Evolutionary conservation across 352 stramenopile species (phyloP), one percentile per base, ranked within the genome.

Genomic region (Plasmopara halstedii): DNA sequence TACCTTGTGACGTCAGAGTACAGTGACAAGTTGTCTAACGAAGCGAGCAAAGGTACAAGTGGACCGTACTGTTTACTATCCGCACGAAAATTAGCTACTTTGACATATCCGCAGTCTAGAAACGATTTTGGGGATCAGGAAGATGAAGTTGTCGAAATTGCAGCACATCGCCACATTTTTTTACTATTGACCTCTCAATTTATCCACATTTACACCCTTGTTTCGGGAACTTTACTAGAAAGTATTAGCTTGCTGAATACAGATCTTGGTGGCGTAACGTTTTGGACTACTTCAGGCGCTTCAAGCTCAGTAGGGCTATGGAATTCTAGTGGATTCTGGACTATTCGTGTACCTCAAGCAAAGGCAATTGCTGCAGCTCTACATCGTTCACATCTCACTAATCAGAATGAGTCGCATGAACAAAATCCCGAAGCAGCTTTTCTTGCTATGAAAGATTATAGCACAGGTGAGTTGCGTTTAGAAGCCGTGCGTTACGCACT

Each of bases 251-350:
- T 88, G 26, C 77, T 70, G 6, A 31, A 20, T n/a, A 42, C n/a
- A 11, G 25, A 56, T 39, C 38, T 46, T 29, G 29, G 33, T 8
- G 33, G 10, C 49, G 42, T 22, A 20, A 58, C 46, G 25, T 68
- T 87, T 14, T 87, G 72, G 74, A 64, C 50, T n/a, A 73, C 73
- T 43, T 38, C 46, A 6, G 64, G 69, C 0, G 58, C 53, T 42
- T 72, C 74, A 10, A 86, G 64, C 17, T 62, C 64, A 3, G 63
- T 83, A 2, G 83, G 76, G 14, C 38, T 94, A 18, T 87, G 67
- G 69, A 45, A 53, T 37, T 39, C 54, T 8, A 17, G 49, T 26
- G 72, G 73, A 27, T 86, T 88, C 32, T 92, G 80, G 74, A 72
- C 73, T 27, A 66, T 92, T 4, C 68, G 62, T 14, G 44, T 72